phyloP scores from a whole-genome alignment of 257 asterid species.

The Ehretia macrophylla region DNA sequence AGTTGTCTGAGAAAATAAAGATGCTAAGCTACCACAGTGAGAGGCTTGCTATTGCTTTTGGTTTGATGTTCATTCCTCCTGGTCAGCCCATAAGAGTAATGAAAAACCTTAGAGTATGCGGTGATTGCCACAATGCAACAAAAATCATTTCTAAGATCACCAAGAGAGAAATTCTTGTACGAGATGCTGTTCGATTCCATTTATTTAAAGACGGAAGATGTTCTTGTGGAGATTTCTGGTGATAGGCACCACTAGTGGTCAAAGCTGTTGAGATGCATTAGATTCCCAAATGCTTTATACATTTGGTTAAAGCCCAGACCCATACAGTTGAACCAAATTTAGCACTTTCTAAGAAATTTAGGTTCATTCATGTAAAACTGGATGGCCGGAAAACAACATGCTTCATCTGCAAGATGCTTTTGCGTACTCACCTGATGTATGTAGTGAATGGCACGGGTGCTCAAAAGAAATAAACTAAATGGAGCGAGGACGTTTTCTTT shows the following conservation, averaged over 20 bases:
- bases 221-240: constrained; percentile 51
- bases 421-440: no score
- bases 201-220: constrained; percentile 41
- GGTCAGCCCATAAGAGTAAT: constrained; percentile 36
- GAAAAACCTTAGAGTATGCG: constrained; percentile 41
- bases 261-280: no score
- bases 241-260: constrained; percentile 1
- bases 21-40: constrained; percentile 39
- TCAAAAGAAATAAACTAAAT: no score
- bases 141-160: constrained; percentile 45
- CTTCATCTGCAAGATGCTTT: no score
- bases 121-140: constrained; percentile 44
- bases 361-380: no score
- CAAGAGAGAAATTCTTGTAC: constrained; percentile 36
- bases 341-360: no score
- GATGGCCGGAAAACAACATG: no score
- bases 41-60: constrained; percentile 51
- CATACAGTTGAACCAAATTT: no score
- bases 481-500: no score
- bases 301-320: no score
- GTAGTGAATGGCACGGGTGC: no score
- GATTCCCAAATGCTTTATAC: no score
- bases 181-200: constrained; percentile 44
- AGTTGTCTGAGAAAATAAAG: constrained; percentile 32
- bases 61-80: constrained; percentile 32